Evolutionary conservation across 106 monocot genomes (phyloP), one percentile per base, ranked within the genome.

Genomic region (Phalaenopsis aphrodite): DNA sequence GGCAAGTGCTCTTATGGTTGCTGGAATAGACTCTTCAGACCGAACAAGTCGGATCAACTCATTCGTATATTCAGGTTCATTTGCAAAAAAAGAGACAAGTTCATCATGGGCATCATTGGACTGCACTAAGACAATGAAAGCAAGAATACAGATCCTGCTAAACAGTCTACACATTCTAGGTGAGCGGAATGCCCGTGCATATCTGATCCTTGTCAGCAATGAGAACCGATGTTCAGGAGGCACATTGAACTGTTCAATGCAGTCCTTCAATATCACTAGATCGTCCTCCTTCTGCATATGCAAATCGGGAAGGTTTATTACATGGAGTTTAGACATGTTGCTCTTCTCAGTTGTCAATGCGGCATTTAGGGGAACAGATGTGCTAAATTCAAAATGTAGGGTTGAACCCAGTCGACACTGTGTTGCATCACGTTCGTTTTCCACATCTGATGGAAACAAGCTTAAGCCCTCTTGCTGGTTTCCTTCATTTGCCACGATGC

Each of bases 51-150:
- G 86, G 72, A 93, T 99, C 75, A 99, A 79, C 83, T 99, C 99
- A 77, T 95, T 99, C 16, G 91, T 93, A 72, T 91, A 95, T 74
- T 95, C 95, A 75, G 99, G 99, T 72, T 99, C 99, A 93, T 99
- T 95, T 21, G 95, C 94, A 87, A 95, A 99, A 85, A 95, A 95
- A 42, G 93, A 95, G 23, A 86, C 83, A 56, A 99, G 87, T 82
- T 99, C 99, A 85, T 95, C 99, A 85, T 93, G 88, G 39, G 99
- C 99, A 88, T 99, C 99, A 87, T 84, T 93, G 12, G 95, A 95
- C 78, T 99, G 99, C 45, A 99, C 95, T 73, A 99, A 48, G 24
- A 93, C 88, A 82, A 95, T 87, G 57, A 99, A 99, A 19, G 99
- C 88, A 82, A 99, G 91, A 88, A 99, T 93, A 55, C 91, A 95